Conservation (phyloP, 1,139 yeast species). For the Geotrichum aggregatum region DNA sequence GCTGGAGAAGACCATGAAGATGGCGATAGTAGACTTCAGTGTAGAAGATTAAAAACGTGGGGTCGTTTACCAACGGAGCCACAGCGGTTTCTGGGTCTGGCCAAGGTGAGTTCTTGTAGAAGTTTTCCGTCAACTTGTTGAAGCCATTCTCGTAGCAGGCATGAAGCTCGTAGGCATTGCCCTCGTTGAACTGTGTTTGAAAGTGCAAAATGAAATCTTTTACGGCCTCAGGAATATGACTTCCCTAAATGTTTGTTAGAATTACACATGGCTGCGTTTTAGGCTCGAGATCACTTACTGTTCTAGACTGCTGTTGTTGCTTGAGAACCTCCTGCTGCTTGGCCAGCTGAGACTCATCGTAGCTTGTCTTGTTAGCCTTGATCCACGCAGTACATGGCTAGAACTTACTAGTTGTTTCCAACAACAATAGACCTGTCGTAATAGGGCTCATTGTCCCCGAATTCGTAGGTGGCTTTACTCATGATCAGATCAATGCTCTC, state of each 20-base stretch:
- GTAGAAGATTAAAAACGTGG: conserved; percentile 45
- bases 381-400: not conserved
- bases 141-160: conserved; percentile 46
- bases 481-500: conserved; percentile 8
- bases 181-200: conserved; percentile 43
- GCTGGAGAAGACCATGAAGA: conserved; percentile 44
- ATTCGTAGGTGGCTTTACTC: conserved; percentile 18
- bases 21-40: conserved; percentile 50
- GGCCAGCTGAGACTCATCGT: conserved; percentile 37
- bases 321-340: conserved; percentile 37
- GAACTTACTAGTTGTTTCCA: conserved; percentile 22
- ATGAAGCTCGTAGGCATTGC: conserved; percentile 44
- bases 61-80: conserved; percentile 45
- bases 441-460: conserved; percentile 19
- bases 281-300: conserved; percentile 13
- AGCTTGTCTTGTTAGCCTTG: conserved; percentile 18
- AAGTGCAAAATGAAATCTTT: conserved; percentile 44
- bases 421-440: conserved; percentile 22
- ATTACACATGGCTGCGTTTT: not conserved
- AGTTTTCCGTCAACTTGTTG: conserved; percentile 46
- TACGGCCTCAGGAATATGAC: conserved; percentile 45
- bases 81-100: conserved; percentile 46
- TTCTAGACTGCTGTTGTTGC: conserved; percentile 28
- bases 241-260: conserved; percentile 18
- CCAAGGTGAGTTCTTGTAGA: conserved; percentile 45